Base-by-base conservation (phyloP, 2,329 filamentous ascomycete species). In the Xylariaceae sp. region DNA sequence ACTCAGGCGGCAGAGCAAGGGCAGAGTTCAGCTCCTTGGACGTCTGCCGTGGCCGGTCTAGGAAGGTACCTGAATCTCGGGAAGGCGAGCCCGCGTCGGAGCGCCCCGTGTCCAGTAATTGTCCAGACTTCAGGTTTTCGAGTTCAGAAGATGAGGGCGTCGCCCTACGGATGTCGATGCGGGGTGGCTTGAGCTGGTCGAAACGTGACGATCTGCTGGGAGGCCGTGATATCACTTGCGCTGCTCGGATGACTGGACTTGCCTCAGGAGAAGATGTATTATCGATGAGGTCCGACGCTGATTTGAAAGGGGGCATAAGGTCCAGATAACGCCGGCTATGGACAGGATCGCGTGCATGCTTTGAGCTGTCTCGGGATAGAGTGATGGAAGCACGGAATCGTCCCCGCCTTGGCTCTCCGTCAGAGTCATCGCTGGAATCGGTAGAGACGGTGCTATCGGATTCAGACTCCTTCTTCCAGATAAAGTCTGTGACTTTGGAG, bases 401-500 rank as follows among this genome's bases (percentile, higher is more conserved):
- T 10, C 64, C 67, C 34, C 64, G 56, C 4, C 47, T 48, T 17
- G 49, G 50, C 22, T 71, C 69, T 2, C 39, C 51, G 3, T 74
- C 72, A 1, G 70, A 73, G 15, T 71, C 70, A 16, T 70, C 65
- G 2, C 65, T 65, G 1, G 63, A 62, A 4, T 65, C 60, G 8
- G 49, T 45, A 6, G 69, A 65, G 1, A 51, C 52, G 4, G 43
- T 54, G 8, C 46, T 46, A 4, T 47, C 49, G 7, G 19, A 21
- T 5, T 58, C 55, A 3, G 52, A 51, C 5, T 76, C 72, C 39
- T 66, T 74, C 43, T 65, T 69, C 70, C 74, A 76, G 15, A 77
- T 44, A 33, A 77, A 60, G 32, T 76, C 73, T 19, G 71, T 67
- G 11, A 77, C 55, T 45, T 68, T 75, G 17, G 70, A 73, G 5